Conservation (phyloP, 2,329 filamentous ascomycete species). For the Polytolypa hystricis region DNA sequence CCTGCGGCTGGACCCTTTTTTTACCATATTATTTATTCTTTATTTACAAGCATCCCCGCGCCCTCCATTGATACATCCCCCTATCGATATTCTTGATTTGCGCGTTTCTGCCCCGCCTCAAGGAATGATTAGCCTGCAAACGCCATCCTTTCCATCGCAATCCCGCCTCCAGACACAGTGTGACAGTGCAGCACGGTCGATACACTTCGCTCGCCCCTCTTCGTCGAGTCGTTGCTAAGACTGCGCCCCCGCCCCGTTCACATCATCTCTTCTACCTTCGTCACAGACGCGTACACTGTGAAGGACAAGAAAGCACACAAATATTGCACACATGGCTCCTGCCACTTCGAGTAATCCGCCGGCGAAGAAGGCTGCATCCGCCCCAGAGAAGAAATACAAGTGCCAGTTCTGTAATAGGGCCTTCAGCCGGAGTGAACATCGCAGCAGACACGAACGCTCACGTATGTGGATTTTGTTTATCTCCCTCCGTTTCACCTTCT, state of each 20-base stretch:
- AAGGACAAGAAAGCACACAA: background rate
- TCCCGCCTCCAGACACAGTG: conserved; percentile 33
- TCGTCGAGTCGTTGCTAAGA: conserved; percentile 15
- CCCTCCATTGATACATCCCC: conserved; percentile 16
- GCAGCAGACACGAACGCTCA: conserved; percentile 91
- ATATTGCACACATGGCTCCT: conserved; percentile 26
- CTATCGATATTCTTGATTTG: conserved; percentile 7
- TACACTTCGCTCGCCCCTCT: conserved; percentile 20
- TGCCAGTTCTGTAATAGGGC: conserved; percentile 97
- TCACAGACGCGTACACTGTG: too few relatives aligned
- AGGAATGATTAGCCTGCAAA: conserved; percentile 36
- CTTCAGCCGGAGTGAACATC: conserved; percentile 94
- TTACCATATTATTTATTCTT: conserved; percentile 9
- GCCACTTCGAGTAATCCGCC: conserved; percentile 56
- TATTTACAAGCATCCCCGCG: too few relatives aligned
- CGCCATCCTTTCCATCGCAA: conserved; percentile 27
- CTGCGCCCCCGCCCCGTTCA: conserved; percentile 6
- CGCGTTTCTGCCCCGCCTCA: conserved; percentile 19
- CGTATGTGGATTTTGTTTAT: too few relatives aligned
- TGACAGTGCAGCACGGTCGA: conserved; percentile 31
- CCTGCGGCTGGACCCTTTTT: conserved; percentile 30
- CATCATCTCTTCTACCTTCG: conserved; percentile 15
- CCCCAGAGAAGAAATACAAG: conserved; percentile 97
- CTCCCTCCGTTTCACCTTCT: too few relatives aligned
- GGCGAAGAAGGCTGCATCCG: conserved; percentile 69